Percentiles rank a stretch among this genome's conserved stretches.
These are phyloP conservation scores for Seminavis robusta DNA, from an alignment of 108 stramenopile genomes.

Conservation along the genomic window DNA sequence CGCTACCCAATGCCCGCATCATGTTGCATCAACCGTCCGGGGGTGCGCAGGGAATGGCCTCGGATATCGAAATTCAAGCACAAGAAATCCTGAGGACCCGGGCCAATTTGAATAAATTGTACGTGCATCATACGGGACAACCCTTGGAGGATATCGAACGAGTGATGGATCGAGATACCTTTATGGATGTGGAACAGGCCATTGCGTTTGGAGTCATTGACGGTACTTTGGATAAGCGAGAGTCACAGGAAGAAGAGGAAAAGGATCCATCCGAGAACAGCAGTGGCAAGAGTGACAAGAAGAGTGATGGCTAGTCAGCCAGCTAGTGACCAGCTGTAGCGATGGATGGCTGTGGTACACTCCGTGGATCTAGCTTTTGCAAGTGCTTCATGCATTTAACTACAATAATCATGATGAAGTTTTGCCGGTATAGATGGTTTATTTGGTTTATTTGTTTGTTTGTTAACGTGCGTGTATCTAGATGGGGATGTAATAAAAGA, in stretches of 20 bases:
- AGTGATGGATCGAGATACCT: conserved; percentile 96
- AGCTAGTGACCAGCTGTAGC: too few species aligned
- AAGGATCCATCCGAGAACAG: too few species aligned
- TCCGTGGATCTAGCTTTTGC: too few species aligned
- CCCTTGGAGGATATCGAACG: conserved; percentile 72
- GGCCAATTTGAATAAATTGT: conserved; percentile 76
- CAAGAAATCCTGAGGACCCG: conserved; percentile 77
- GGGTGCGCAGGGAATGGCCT: conserved; percentile 94
- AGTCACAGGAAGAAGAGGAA: conserved; percentile 8
- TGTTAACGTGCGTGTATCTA: too few species aligned
- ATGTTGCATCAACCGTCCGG: conserved; percentile 97
- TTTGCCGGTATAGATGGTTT: too few species aligned
- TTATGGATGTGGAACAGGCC: conserved; percentile 85
- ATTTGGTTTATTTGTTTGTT: too few species aligned
- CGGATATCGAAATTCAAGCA: conserved; percentile 93
- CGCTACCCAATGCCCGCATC: conserved; percentile 88
- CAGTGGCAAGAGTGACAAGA: too few species aligned
- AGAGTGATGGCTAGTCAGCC: too few species aligned
- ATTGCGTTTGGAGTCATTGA: conserved; percentile 93
- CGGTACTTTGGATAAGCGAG: conserved; percentile 73
- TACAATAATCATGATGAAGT: too few species aligned
- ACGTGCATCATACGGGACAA: conserved; percentile 86
- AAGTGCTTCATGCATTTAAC: too few species aligned
- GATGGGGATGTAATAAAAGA: too few species aligned
- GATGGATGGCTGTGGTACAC: too few species aligned